These are phyloP conservation scores for Candida tammaniensis DNA, from an alignment of 805 yeast genomes.

Conservation along the genomic window DNA sequence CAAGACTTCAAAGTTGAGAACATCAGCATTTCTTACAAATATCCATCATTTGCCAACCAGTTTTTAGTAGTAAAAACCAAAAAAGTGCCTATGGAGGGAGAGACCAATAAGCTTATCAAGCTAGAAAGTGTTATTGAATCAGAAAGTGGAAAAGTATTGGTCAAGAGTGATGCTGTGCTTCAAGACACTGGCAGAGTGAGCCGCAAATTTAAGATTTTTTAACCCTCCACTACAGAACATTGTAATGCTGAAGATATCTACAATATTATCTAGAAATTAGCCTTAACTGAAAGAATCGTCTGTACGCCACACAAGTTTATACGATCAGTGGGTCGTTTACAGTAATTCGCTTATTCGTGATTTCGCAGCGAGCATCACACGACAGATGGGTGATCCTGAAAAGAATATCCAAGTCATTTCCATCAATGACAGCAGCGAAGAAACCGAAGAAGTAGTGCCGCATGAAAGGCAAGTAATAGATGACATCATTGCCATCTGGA, in stretches of 20 bases:
- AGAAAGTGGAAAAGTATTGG: constrained; percentile 52
- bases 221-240: background rate
- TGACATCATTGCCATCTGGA: constrained; percentile 65
- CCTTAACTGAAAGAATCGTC: no score
- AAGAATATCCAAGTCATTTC: constrained; percentile 33
- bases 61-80: constrained; percentile 63
- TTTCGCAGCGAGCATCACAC: no score
- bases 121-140: constrained; percentile 55
- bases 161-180: constrained; percentile 53
- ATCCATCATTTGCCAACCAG: constrained; percentile 77
- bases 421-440: constrained; percentile 30
- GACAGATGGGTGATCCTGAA: no score
- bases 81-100: constrained; percentile 24
- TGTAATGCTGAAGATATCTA: background rate
- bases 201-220: background rate
- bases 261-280: no score
- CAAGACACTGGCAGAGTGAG: constrained; percentile 34
- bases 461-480: constrained; percentile 58
- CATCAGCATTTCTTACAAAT: constrained; percentile 52
- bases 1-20: constrained; percentile 49
- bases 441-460: constrained; percentile 40
- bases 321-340: no score
- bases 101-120: constrained; percentile 29
- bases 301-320: no score
- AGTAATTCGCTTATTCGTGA: no score